A percentile compares a stretch with the other conserved stretches of the same genome.
These are phyloP conservation scores for Ophiostoma populinum DNA, from an alignment of 2,329 filamentous ascomycete genomes.

Conservation along the genomic window DNA sequence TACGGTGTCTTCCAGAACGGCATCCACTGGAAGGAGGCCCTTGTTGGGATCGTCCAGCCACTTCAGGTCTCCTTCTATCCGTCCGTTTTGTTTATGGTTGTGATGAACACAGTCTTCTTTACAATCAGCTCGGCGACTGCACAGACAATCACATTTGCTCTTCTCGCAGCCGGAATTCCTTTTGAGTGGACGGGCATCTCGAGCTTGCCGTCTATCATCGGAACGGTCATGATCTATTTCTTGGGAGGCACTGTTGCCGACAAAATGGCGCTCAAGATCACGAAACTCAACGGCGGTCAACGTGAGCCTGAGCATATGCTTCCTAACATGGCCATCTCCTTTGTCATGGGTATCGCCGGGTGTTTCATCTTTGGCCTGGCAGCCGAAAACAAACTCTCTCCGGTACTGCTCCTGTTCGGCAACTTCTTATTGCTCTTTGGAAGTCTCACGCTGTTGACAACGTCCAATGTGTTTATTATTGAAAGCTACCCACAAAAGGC, in stretches of 20 bases:
- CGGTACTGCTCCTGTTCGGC: constrained; percentile 16
- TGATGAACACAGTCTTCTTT: constrained; percentile 2
- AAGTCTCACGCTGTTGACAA: constrained; percentile 16
- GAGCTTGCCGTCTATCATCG: constrained; percentile 3
- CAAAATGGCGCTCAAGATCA: constrained; percentile 7
- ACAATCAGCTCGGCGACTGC: constrained; percentile 2
- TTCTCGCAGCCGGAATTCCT: constrained; percentile 7
- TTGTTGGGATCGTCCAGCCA: too few species aligned
- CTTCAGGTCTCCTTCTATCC: not conserved
- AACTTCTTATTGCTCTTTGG: constrained; percentile 16
- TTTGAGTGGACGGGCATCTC: constrained; percentile 7
- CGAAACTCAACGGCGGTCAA: constrained; percentile 3
- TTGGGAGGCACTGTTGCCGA: constrained; percentile 7
- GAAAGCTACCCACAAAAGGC: constrained; percentile 19
- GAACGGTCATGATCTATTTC: constrained; percentile 5
- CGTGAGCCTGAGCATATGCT: constrained; percentile 19
- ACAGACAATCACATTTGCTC: constrained; percentile 7
- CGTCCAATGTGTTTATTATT: constrained; percentile 18
- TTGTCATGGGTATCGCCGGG: constrained; percentile 15
- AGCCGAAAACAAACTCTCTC: constrained; percentile 16
- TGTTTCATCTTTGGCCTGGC: constrained; percentile 18
- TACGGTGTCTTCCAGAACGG: too few species aligned
- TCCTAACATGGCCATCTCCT: constrained; percentile 16
- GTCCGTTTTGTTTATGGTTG: not conserved
- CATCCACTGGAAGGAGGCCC: too few species aligned